A percentile compares a stretch with the other conserved stretches of the same genome.
Evolutionary conservation across 2,329 filamentous ascomycete genomes (phyloP).

Genomic region (Clarireedia hainanense): DNA sequence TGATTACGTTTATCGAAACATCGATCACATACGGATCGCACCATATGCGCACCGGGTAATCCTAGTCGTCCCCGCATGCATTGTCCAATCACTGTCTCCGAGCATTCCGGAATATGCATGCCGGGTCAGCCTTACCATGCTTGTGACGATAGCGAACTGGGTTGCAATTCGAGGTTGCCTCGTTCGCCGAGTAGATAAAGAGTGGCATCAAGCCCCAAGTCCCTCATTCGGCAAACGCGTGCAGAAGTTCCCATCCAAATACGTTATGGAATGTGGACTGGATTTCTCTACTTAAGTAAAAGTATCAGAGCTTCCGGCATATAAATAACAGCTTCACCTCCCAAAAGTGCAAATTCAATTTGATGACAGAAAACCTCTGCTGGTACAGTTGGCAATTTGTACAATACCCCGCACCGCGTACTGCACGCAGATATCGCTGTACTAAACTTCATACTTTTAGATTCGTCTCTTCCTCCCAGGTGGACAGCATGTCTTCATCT

Average conservation of each 20-base stretch:
- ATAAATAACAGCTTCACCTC: not conserved
- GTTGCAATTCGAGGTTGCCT: not conserved
- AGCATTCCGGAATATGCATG: not conserved
- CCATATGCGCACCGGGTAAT: not conserved
- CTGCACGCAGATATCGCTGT: not conserved
- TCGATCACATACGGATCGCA: not conserved
- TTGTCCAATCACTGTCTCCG: not conserved
- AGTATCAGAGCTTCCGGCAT: not conserved
- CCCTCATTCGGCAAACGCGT: not conserved
- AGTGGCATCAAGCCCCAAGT: not conserved
- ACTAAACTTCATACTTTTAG: not conserved
- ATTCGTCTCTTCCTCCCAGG: not conserved
- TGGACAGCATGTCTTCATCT: not conserved
- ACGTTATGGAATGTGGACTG: not conserved
- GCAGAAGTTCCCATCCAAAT: not conserved
- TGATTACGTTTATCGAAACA: too few species aligned
- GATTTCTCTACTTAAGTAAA: not conserved
- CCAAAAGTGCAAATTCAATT: too few species aligned
- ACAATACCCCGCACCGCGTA: not conserved
- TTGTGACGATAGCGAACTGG: not conserved
- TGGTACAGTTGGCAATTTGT: not conserved
- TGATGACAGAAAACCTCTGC: not conserved
- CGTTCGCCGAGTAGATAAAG: slow-evolving; percentile 3
- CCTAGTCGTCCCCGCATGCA: not conserved
- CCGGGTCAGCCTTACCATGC: slow-evolving; percentile 4